These are phyloP conservation scores for Lasiodiplodia sp. DNA, from an alignment of 2,329 filamentous ascomycete species.

Conservation along the genomic window DNA sequence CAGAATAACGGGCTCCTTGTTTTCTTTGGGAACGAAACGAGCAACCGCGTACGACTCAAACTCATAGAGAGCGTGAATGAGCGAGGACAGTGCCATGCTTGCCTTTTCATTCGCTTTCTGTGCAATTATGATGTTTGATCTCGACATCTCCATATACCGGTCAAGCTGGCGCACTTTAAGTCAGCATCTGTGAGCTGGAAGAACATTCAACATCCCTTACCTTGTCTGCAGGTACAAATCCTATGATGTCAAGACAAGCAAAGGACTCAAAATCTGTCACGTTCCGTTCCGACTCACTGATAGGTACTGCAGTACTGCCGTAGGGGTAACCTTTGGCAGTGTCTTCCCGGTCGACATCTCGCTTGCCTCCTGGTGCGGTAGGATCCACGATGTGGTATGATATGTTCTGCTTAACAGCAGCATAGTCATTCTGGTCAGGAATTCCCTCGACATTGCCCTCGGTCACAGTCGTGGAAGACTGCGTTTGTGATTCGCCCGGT, in stretches of 20 bases:
- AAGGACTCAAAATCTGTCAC: slow-evolving; percentile 85
- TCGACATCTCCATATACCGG: slow-evolving; percentile 84
- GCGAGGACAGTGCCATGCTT: slow-evolving; percentile 82
- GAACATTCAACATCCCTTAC: slow-evolving; percentile 54
- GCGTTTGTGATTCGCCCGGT: slow-evolving; percentile 59
- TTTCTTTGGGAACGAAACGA: slow-evolving; percentile 83
- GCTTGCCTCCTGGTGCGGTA: slow-evolving; percentile 76
- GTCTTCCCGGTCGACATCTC: slow-evolving; percentile 80
- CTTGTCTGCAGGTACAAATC: slow-evolving; percentile 78
- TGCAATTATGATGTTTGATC: slow-evolving; percentile 77
- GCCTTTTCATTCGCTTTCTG: slow-evolving; percentile 82
- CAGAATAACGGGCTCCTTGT: slow-evolving; percentile 77
- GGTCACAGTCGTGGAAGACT: slow-evolving; percentile 37
- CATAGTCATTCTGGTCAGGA: slow-evolving; percentile 57
- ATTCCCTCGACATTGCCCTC: slow-evolving; percentile 41
- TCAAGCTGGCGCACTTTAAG: slow-evolving; percentile 66
- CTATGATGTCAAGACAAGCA: slow-evolving; percentile 80
- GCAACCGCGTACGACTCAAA: slow-evolving; percentile 86
- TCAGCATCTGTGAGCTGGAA: background rate
- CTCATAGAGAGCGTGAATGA: slow-evolving; percentile 87
- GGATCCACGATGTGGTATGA: slow-evolving; percentile 83
- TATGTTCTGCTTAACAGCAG: slow-evolving; percentile 76
- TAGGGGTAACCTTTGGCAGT: slow-evolving; percentile 96
- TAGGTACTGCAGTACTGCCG: slow-evolving; percentile 88
- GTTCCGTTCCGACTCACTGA: slow-evolving; percentile 84